Evolutionary conservation across 257 asterid species (phyloP), one percentile per base, ranked within the genome.

Genomic region (Plectranthus barbatus): DNA sequence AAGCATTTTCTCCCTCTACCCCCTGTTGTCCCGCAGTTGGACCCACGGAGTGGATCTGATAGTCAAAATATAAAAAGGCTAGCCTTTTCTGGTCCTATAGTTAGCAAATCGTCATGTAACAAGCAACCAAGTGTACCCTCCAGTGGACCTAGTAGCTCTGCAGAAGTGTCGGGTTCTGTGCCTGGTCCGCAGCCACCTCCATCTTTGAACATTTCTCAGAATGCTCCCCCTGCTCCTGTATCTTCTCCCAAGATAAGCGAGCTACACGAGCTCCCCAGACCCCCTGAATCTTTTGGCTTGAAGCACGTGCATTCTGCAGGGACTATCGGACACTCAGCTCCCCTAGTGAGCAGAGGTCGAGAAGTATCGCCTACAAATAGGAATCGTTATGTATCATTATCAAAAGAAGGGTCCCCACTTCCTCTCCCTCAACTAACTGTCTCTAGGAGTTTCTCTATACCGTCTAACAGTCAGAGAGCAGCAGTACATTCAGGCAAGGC

Each of bases 221-320:
- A 76, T 72, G 87, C 83, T 60, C 80, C 95, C 49, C 95, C 86
- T 72, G 86, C 94, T n/a, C 85, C 70, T 64, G 80, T 70, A 61
- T 77, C 92, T 60, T 87, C 97, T 15, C 98, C 96, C 37, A 86
- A 77, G 59, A 79, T 88, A 63, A 88, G 88, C 24, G 98, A 91
- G 82, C 98, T 91, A 50, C 98, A 91, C 47, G 94, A 88, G 78
- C 98, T 91, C 41, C 98, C 98, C 29, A 84, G 90, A 60, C 98
- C 98, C 5, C 98, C 98, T 19, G 98, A 80, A 60, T 76, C 77
- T 64, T 70, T 80, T 44, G 74, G 75, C 60, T 48, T 76, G 75
- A 84, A 78, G 79, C 71, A 79, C 14, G 59, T 51, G 64, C 79
- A 78, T 52, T 67, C 85, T 67, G 61, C 37, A 1, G 77, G 83